phyloP scores from a whole-genome alignment of 805 yeast genomes.

The Schwanniomyces pseudopolymorphus region DNA sequence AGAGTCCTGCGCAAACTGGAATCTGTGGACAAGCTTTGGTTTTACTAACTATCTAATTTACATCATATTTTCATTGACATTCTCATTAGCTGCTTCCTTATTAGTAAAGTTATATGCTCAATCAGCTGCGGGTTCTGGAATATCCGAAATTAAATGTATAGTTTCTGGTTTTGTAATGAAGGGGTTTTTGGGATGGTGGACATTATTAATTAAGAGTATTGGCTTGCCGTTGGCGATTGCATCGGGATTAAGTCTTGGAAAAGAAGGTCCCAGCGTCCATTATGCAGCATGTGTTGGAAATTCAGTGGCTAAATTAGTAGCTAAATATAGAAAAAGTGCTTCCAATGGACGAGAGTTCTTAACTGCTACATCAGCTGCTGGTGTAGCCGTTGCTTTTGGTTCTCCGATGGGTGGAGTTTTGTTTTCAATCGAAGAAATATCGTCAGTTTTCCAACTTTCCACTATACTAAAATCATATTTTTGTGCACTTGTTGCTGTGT shows the following conservation, averaged over 20 bases:
- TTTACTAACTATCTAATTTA: slow-evolving; percentile 56
- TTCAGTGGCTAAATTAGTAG: slow-evolving; percentile 59
- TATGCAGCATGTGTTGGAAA: slow-evolving; percentile 97
- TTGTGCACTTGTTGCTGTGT: slow-evolving; percentile 85
- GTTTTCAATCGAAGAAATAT: slow-evolving; percentile 89
- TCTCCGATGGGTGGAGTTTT: slow-evolving; percentile 96
- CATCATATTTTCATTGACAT: slow-evolving; percentile 54
- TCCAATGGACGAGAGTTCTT: slow-evolving; percentile 57
- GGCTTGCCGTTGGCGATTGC: slow-evolving; percentile 90
- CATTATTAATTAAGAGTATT: slow-evolving; percentile 71
- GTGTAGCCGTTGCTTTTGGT: slow-evolving; percentile 98
- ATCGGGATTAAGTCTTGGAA: slow-evolving; percentile 90
- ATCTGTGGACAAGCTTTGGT: slow-evolving; percentile 52
- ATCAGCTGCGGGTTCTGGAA: slow-evolving; percentile 95
- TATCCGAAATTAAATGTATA: slow-evolving; percentile 93
- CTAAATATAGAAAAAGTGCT: slow-evolving; percentile 45
- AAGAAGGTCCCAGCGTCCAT: slow-evolving; percentile 98
- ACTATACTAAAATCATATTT: slow-evolving; percentile 92
- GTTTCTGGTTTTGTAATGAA: slow-evolving; percentile 83
- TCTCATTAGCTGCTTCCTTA: slow-evolving; percentile 65
- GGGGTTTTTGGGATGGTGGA: slow-evolving; percentile 72
- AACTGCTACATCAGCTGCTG: slow-evolving; percentile 94
- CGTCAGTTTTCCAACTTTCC: slow-evolving; percentile 66
- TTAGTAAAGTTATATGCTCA: slow-evolving; percentile 77
- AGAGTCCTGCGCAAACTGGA: slow-evolving; percentile 66